Evolutionary conservation across 345 rosid genomes (phyloP), one percentile per base, ranked within the genome.

Genomic region (Brassica incana): DNA sequence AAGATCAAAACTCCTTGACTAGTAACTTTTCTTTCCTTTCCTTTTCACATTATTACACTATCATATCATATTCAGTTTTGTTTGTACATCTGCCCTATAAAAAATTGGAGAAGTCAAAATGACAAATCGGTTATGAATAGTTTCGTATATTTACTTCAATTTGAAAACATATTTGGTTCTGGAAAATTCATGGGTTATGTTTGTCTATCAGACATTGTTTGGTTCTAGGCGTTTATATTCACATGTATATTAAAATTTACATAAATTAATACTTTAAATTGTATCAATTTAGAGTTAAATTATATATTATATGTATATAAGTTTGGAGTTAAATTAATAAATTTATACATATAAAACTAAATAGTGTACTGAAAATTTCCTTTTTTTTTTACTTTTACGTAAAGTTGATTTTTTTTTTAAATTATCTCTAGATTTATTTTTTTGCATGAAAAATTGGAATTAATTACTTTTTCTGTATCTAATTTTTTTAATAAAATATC

Each of bases 21-120:
- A 32, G 56, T 75, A 56, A 20, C 54, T 65, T 73, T 58, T 23
- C 11, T 45, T 78, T 60, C 18, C 67, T 56, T 72, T 79, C 50
- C 1, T 50, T 50, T 69, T 80, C 80, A 65, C 68, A 70, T 80
- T 40, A 75, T 75, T 56, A 71, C 33, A 12, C 62, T 75, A 54
- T 80, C 63, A 43, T 75, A 56, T 64, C 32, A 73, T 59, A 29
- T 16, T 48, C 40, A 35, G 11, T 68, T 67, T 45, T 38, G 14
- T 10, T 40, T 65, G 23, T 23, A 10, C 56, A 35, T 4, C 52
- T 40, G 4, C 15, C n/a, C 36, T 58, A 6, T 50, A 15, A 5
- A 40, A 20, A 20, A 8, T 6, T 40, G 10, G 10, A 62, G 62
- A 68, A 25, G 78, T 48, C 64, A 67, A 79, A 35, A 32, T 45